Evolutionary conservation across 345 rosid genomes (phyloP), one percentile per base, ranked within the genome.

Genomic region (Syzygium jambos): DNA sequence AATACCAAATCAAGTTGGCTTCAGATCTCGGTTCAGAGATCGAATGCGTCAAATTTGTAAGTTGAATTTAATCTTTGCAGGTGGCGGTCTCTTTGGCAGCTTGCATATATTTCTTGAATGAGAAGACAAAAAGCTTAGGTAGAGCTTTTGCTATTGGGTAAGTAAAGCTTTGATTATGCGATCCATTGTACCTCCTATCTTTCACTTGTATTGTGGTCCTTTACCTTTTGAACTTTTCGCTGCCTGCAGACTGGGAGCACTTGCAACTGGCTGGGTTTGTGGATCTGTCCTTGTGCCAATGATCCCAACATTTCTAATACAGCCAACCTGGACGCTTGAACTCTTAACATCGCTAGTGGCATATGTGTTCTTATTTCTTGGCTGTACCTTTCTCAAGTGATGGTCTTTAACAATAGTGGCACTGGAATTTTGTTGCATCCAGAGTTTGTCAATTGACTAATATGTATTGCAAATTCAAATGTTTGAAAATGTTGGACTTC

Each of bases 1-100:
- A 29, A 56, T 19, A 34, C 80, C 14, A 73, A 17, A 34, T 34
- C 80, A 17, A 73, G 80, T 34, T 5, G 12, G 80, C 80, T 34
- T 34, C 46, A 59, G 29, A 57, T 85, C 56, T 51, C 52, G n/a
- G n/a, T 56, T 56, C 61, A 22, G 61, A 23, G 61, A 34, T 73
- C 13, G 1, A 73, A 73, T 73, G 80, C 49, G 21, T 17, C 51
- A 46, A 46, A 38, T 51, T 46, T 85, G 77, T 63, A 51, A 73
- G 49, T 73, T 46, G 49, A 34, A 21, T 73, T 73, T 9, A 17
- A 73, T 19, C 9, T 19, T 21, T 87, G 89, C 93, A 97, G 99
- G 99, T 98, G 86, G 98, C 98, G 34, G 99, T 98, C 8, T 96
- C 99, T 65, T 93, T 98, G 89, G 96, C 95, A 63, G 99, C 99